Base-by-base conservation (phyloP, 768 basidiomycete species). In the Leccinum longicurvipes region DNA sequence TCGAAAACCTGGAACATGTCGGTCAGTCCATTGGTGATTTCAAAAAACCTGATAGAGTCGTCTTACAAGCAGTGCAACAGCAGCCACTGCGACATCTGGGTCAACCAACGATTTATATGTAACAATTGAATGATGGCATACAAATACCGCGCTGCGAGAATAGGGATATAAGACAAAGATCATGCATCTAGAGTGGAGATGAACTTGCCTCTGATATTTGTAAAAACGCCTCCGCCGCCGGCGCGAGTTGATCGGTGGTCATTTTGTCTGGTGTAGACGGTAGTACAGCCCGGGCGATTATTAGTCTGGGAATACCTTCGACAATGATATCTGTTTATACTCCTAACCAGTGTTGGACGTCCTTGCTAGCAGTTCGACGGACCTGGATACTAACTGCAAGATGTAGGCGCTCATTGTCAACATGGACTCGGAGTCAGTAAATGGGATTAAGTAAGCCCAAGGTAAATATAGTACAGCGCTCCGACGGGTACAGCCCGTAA, bases 1-100 rank as follows among this genome's bases (percentile, higher is more conserved):
- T 63, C 61, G 25, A 63, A 63, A 7, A 41, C 19, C 62, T 63
- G 23, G n/a, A 27, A 46, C 12, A 31, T 32, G 3, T 34, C 14
- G 9, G n/a, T 57, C 47, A 34, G 45, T 6, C 21, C 2, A 5
- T 14, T 11, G 21, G 21, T 19, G 14, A 42, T 42, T 3, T 23
- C 1, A 8, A 23, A 4, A 23, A 23, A 11, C 19, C 21, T 42
- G 34, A 17, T 36, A 36, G 8, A 36, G 8, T 36, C 14, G 17
- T 36, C 17, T 36, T 4, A 36, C 34, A 36, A 36, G 17, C 34
- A 36, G 34, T 36, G 34, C 34, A 36, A 36, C 34, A 36, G 34
- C 34, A 36, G 17, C 17, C 34, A n/a, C 34, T 36, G 34, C 17
- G 17, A 36, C 17, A 36, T n/a, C 17, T 17, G 34, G 32, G 34